Evolutionary conservation across 176 grass and related monocot species (phyloP).

Genomic region (Thalia dealbata): DNA sequence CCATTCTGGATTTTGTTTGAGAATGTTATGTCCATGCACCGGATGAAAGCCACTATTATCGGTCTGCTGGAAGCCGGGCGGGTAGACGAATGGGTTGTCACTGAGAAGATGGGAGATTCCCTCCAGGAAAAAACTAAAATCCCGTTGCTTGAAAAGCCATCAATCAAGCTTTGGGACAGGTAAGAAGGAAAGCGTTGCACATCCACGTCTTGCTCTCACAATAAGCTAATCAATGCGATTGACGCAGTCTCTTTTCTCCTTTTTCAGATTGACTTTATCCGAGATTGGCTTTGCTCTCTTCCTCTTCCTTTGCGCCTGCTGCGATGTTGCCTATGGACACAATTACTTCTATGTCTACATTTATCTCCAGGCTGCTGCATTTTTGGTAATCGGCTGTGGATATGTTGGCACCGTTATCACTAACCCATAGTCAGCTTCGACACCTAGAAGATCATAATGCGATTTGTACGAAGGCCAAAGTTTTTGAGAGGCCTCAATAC

Average conservation of each 20-base stretch:
- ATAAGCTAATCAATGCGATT: not conserved
- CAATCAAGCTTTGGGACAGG: constrained; percentile 52
- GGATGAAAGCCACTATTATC: constrained; percentile 67
- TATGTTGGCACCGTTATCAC: constrained; percentile 47
- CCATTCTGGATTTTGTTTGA: constrained; percentile 97
- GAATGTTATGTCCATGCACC: constrained; percentile 97
- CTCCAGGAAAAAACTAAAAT: constrained; percentile 23
- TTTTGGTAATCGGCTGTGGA: constrained; percentile 74
- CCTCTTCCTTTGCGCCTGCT: constrained; percentile 66
- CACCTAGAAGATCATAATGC: not conserved
- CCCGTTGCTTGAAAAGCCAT: constrained; percentile 55
- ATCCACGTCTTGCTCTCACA: not conserved
- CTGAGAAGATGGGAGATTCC: constrained; percentile 65
- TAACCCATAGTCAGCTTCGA: constrained; percentile 21
- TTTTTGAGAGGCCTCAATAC: not conserved
- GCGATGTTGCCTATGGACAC: constrained; percentile 36
- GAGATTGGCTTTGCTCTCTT: constrained; percentile 58
- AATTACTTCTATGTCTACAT: constrained; percentile 80
- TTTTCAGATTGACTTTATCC: constrained; percentile 42
- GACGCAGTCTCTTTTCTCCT: not conserved
- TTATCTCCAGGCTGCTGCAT: constrained; percentile 69
- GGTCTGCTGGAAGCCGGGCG: constrained; percentile 68
- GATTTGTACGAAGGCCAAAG: not conserved
- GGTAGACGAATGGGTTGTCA: constrained; percentile 93
- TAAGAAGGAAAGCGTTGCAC: constrained; percentile 10